Base-by-base conservation (phyloP, 352 stramenopile species). In the Globisporangium acanthophoron region DNA sequence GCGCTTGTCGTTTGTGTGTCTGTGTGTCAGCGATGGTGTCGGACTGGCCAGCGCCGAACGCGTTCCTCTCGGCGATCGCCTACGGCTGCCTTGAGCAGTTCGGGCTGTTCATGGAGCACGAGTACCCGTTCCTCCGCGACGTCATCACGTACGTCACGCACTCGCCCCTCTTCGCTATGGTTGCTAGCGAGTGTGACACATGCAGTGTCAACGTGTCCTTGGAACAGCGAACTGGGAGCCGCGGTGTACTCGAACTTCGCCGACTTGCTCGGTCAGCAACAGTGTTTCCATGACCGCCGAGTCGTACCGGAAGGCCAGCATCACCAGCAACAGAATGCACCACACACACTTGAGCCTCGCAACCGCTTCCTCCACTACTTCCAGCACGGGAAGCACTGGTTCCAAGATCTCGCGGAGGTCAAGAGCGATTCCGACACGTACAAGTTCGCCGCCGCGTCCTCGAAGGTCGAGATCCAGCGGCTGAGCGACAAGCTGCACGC, bases 1-100 rank as follows among this genome's bases (percentile, higher is more conserved):
- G 43, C 53, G 31, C 21, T 20, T 27, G 20, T 61, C 7, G 49
- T 15, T 16, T 24, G 2, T 13, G 6, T 55, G 39, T 33, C 44
- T 51, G 39, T n/a, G 15, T 29, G 1, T 13, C 21, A 80, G 72
- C 72, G 6, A 67, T 85, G 58, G 68, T 71, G 2, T 59, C 40
- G 1, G 60, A 69, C 24, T 85, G 78, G 76, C 61, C 74, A 9
- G 68, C 68, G 9, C 79, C 76, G 0, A 86, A 87, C 51, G 59
- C 66, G 0, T 87, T 90, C 59, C 39, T 85, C 20, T 73, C 77
- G 11, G 66, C 77, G 4, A 66, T 87, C 39, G 66, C 75, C 2
- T 79, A 85, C 43, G 73, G 64, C 0, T 75, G 69, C 15, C 65
- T 89, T 8, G 65, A 80, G 47, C 74, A 86, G 63, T 72, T 86